phyloP scores from a whole-genome alignment of 2,329 filamentous ascomycete genomes.

The Sporothrix curviconia region DNA sequence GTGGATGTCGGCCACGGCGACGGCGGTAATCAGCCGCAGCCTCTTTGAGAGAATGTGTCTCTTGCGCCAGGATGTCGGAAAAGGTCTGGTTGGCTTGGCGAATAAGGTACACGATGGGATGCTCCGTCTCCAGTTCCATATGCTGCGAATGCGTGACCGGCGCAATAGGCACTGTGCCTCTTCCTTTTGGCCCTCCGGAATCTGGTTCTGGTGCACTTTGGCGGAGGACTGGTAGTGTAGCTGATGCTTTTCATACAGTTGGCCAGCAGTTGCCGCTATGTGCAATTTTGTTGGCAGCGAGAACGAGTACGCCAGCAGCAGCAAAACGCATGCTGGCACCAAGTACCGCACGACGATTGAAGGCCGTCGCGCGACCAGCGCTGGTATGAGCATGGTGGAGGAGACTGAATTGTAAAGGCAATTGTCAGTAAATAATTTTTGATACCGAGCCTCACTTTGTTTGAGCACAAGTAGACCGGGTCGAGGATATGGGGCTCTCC shows the following conservation, averaged over 20 bases:
- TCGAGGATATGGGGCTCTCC: too few relatives aligned
- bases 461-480: too few relatives aligned
- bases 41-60: conserved; percentile 42
- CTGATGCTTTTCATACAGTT: background rate
- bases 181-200: background rate
- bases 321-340: conserved; percentile 28
- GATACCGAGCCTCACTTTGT: too few relatives aligned
- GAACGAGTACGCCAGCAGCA: conserved; percentile 31
- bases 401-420: background rate
- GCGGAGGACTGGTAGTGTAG: conserved; percentile 1
- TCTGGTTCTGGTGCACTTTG: background rate
- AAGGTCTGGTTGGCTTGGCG: conserved; percentile 39
- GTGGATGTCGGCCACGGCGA: conserved; percentile 53
- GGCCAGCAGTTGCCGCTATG: background rate
- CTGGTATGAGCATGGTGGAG: conserved; percentile 31
- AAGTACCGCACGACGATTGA: conserved; percentile 34
- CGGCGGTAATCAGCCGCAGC: conserved; percentile 51
- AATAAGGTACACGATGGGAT: conserved; percentile 48
- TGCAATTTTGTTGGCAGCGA: conserved; percentile 2
- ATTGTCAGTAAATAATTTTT: background rate
- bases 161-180: too few relatives aligned
- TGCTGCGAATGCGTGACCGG: too few relatives aligned
- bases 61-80: conserved; percentile 34
- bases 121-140: conserved; percentile 22
- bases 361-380: conserved; percentile 34